Percentiles rank a stretch among this genome's conserved stretches.
phyloP scores from a whole-genome alignment of 345 rosid genomes.

The Ceriops tagal region DNA sequence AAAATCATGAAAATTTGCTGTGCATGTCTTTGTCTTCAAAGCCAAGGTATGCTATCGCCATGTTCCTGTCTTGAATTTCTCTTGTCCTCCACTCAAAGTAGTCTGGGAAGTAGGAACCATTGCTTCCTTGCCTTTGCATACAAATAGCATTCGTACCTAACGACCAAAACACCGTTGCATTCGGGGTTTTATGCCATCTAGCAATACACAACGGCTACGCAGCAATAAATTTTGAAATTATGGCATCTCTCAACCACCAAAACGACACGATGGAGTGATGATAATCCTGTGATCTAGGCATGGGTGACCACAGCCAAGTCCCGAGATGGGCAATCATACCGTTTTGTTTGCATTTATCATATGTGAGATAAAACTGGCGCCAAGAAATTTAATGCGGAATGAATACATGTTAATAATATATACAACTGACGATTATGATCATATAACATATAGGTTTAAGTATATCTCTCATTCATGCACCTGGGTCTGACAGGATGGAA shows the following conservation, averaged over 20 bases:
- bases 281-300: no score
- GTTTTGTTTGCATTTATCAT: no score
- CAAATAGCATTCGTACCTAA: conserved; percentile 15
- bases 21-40: conserved; percentile 39
- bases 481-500: no score
- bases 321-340: no score
- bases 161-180: background rate
- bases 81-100: conserved; percentile 47
- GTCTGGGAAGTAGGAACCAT: conserved; percentile 2
- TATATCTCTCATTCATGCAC: no score
- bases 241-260: conserved; percentile 10
- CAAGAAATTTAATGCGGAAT: no score
- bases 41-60: conserved; percentile 35
- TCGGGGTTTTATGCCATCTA: conserved; percentile 13
- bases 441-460: no score
- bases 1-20: conserved; percentile 21
- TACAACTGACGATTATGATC: no score
- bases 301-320: no score
- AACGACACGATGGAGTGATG: background rate
- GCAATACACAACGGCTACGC: background rate
- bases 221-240: background rate
- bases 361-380: no score
- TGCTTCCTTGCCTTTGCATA: conserved; percentile 24
- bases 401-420: no score
- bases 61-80: conserved; percentile 12